phyloP scores from a whole-genome alignment of 2,329 filamentous ascomycete species.

The Fusarium pseudograminearum region DNA sequence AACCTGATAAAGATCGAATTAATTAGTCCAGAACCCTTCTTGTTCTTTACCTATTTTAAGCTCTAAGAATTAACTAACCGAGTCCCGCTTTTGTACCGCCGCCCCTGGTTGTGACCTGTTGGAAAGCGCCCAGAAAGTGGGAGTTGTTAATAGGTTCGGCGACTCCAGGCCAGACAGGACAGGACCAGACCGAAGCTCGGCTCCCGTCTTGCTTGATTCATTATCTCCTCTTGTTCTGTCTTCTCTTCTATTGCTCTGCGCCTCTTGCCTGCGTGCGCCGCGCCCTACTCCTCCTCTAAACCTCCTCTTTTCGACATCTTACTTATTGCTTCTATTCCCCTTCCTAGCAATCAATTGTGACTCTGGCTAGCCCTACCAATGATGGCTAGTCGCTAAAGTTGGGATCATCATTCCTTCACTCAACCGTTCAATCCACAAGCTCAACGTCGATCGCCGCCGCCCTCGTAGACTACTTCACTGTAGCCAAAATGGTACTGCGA shows the following conservation, averaged over 20 bases:
- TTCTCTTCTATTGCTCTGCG: slow-evolving; percentile 10
- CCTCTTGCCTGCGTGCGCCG: slow-evolving; percentile 28
- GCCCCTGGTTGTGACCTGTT: slow-evolving; percentile 34
- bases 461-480: slow-evolving; percentile 5
- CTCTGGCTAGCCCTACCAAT: slow-evolving; percentile 25
- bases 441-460: slow-evolving; percentile 21
- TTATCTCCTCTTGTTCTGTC: slow-evolving; percentile 19
- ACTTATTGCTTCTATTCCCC: background rate
- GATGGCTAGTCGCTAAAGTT: slow-evolving; percentile 42
- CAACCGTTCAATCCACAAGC: slow-evolving; percentile 24
- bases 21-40: slow-evolving; percentile 11
- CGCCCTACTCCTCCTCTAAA: slow-evolving; percentile 8
- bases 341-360: slow-evolving; percentile 22
- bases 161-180: slow-evolving; percentile 25
- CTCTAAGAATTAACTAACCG: slow-evolving; percentile 14
- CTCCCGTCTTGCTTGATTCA: slow-evolving; percentile 21
- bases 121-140: slow-evolving; percentile 19
- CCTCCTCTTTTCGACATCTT: background rate
- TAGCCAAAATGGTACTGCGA: slow-evolving; percentile 39
- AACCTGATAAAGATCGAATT: slow-evolving; percentile 6
- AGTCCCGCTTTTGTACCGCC: slow-evolving; percentile 37
- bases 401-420: slow-evolving; percentile 34
- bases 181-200: slow-evolving; percentile 15
- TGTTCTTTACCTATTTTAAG: slow-evolving; percentile 24
- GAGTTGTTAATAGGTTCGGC: slow-evolving; percentile 33